Evolutionary conservation across 1,284 basidiomycete species (phyloP).

Genomic region (Testicularia cyperi): DNA sequence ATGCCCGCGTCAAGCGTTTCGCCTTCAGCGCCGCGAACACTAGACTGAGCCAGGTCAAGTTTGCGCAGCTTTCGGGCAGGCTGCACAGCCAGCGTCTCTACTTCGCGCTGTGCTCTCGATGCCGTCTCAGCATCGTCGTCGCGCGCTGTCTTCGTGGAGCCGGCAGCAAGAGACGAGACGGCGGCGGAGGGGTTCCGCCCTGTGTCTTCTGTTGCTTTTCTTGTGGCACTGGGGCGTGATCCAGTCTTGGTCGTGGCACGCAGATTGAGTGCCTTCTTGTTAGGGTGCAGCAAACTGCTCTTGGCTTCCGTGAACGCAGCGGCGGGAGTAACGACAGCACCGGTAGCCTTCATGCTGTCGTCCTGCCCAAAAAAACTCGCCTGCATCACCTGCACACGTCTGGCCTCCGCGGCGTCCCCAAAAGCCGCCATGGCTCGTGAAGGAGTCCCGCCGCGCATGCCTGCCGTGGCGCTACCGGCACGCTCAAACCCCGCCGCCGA

Average conservation of each 20-base stretch:
- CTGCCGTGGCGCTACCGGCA: background rate
- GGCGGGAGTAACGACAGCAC: constrained; percentile 28
- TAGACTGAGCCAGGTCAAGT: constrained; percentile 62
- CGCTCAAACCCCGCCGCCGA: background rate
- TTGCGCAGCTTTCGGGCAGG: constrained; percentile 45
- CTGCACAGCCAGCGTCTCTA: no score
- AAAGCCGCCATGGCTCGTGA: constrained; percentile 32
- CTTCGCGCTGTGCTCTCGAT: constrained; percentile 5
- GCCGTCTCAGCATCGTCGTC: no score
- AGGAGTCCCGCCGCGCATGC: constrained; percentile 13
- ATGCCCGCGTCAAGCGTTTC: constrained; percentile 78
- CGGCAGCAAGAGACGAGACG: no score
- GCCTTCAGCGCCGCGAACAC: constrained; percentile 69
- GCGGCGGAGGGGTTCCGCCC: no score
- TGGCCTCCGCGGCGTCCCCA: constrained; percentile 39
- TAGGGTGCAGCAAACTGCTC: no score
- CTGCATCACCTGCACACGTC: constrained; percentile 59
- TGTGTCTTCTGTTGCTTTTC: no score
- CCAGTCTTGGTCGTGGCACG: constrained; percentile 2
- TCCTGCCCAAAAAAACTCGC: constrained; percentile 59
- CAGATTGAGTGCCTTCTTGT: constrained; percentile 18
- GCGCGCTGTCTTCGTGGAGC: no score
- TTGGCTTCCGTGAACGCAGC: constrained; percentile 32
- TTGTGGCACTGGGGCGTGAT: no score
- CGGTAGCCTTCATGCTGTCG: constrained; percentile 44